phyloP scores from a whole-genome alignment of 306 rosid genomes.

The Vigna reflexopilosa region DNA sequence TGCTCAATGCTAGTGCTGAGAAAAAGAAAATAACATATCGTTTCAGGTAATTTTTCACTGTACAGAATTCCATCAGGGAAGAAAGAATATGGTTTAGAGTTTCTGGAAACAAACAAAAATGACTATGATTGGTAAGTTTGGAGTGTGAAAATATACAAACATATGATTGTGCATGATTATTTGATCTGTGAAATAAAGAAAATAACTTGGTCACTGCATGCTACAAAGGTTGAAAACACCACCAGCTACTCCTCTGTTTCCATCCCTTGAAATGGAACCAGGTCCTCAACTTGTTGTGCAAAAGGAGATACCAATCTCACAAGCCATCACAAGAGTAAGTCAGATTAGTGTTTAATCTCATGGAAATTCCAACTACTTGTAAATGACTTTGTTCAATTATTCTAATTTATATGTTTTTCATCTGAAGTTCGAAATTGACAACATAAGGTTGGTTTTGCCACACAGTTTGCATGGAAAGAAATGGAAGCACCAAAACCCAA shows the following conservation, averaged over 20 bases:
- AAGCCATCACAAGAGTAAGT: constrained; percentile 64
- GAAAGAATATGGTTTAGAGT: constrained; percentile 61
- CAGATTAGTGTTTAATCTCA: no score
- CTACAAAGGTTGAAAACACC: constrained; percentile 82
- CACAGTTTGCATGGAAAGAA: constrained; percentile 59
- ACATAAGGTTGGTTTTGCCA: neutral
- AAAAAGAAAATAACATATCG: no score
- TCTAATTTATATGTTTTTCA: neutral
- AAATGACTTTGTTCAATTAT: no score
- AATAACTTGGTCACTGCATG: neutral
- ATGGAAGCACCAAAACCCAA: constrained; percentile 50
- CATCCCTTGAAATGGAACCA: constrained; percentile 91
- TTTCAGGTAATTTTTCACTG: constrained; percentile 60
- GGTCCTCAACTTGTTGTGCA: constrained; percentile 53
- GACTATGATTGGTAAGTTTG: constrained; percentile 76
- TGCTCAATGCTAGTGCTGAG: no score
- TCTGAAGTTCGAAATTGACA: neutral
- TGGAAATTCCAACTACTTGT: no score
- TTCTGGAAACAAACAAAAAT: constrained; percentile 61
- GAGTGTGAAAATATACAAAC: no score
- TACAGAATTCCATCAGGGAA: constrained; percentile 67
- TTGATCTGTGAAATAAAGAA: constrained; percentile 15
- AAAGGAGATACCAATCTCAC: constrained; percentile 58
- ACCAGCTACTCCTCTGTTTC: constrained; percentile 90
- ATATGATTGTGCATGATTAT: neutral